Conservation (phyloP, 2,329 filamentous ascomycete genomes). For the Phialophora verrucosa region DNA sequence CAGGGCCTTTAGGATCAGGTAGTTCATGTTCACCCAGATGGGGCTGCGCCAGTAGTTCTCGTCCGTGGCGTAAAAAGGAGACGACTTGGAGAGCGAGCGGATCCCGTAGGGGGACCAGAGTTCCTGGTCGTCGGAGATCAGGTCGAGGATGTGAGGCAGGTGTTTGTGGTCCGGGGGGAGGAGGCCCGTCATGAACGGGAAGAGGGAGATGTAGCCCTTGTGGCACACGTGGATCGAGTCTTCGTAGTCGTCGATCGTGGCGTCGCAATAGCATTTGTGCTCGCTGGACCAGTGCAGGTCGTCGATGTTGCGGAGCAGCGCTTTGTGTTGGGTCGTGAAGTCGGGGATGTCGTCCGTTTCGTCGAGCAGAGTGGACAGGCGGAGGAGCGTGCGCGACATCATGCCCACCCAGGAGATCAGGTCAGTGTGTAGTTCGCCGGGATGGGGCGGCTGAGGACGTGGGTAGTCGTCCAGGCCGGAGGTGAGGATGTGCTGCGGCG, state of each 20-base stretch:
- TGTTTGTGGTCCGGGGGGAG: constrained; percentile 74
- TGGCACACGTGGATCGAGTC: constrained; percentile 90
- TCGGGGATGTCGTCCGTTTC: constrained; percentile 76
- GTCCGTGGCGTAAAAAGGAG: constrained; percentile 81
- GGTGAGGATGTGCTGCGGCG: constrained; percentile 82
- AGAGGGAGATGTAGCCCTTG: constrained; percentile 92
- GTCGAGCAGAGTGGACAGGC: constrained; percentile 76
- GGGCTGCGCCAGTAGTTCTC: constrained; percentile 98
- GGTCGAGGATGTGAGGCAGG: constrained; percentile 74
- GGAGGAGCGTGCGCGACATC: constrained; percentile 84
- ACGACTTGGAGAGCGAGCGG: constrained; percentile 82
- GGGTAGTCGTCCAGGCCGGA: constrained; percentile 97
- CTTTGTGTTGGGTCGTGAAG: constrained; percentile 73
- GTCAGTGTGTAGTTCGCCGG: constrained; percentile 93
- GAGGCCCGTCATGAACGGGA: constrained; percentile 87
- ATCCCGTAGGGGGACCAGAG: constrained; percentile 92
- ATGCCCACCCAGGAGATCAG: constrained; percentile 97
- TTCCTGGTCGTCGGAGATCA: constrained; percentile 80
- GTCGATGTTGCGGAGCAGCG: constrained; percentile 83
- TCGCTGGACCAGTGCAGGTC: constrained; percentile 91
- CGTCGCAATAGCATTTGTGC: constrained; percentile 86
- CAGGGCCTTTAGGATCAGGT: constrained; percentile 79
- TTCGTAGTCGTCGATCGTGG: constrained; percentile 93
- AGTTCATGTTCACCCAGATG: constrained; percentile 97
- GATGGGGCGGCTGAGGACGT: constrained; percentile 88